phyloP scores from a whole-genome alignment of 257 asterid genomes.

The Solanum paucissectum region DNA sequence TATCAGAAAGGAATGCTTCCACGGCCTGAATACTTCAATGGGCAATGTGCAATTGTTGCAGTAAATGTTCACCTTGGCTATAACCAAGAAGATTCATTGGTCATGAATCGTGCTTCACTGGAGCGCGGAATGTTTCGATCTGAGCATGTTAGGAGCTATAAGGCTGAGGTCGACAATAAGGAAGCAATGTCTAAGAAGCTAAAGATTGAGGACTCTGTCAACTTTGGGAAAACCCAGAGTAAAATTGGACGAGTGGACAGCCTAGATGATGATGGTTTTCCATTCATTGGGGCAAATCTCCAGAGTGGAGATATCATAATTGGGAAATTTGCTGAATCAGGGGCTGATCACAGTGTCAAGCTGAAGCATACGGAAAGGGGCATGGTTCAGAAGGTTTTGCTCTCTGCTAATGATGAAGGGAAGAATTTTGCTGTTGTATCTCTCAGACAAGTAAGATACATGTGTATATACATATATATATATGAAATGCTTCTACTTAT shows the following conservation, averaged over 20 bases:
- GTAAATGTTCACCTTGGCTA: conserved; percentile 91
- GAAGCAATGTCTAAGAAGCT: conserved; percentile 37
- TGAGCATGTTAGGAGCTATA: conserved; percentile 79
- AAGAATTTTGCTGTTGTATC: conserved; percentile 82
- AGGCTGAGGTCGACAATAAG: conserved; percentile 64
- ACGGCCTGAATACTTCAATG: conserved; percentile 73
- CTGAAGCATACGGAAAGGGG: conserved; percentile 93
- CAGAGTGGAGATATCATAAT: conserved; percentile 86
- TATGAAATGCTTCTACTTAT: neutral
- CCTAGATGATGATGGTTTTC: conserved; percentile 94
- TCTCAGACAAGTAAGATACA: conserved; percentile 60
- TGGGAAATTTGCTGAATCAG: conserved; percentile 70
- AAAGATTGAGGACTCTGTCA: conserved; percentile 41
- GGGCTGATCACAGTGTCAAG: conserved; percentile 80
- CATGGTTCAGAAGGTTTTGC: conserved; percentile 85
- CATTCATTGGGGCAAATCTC: conserved; percentile 79
- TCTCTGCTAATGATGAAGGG: conserved; percentile 85
- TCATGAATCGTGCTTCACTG: conserved; percentile 88
- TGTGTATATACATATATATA: neutral
- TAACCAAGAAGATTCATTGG: conserved; percentile 94
- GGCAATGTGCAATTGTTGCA: conserved; percentile 89
- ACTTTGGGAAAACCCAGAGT: conserved; percentile 73
- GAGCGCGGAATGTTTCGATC: conserved; percentile 96
- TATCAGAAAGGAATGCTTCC: conserved; percentile 57
- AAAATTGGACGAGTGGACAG: conserved; percentile 85